Base-by-base conservation (phyloP, 345 rosid species). In the Gossypium raimondii region DNA sequence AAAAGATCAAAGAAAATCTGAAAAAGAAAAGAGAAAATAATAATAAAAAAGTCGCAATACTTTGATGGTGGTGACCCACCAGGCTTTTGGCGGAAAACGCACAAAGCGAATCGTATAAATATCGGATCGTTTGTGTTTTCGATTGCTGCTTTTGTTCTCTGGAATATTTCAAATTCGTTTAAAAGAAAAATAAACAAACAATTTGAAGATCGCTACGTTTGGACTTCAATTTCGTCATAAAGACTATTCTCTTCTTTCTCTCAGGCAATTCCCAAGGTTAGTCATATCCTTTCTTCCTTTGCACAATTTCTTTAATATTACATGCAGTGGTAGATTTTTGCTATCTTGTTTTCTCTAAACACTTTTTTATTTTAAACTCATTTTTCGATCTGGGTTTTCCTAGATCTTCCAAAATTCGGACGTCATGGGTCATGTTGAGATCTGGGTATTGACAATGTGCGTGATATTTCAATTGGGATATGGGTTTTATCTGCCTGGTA, bases 401-500 rank as follows among this genome's bases (percentile, higher is more conserved):
- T 83, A 79, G 94, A 88, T 89, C 94, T 68, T 89, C 53, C 69
- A 34, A 73, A 38, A 50, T 59, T 74, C 87, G 89, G 82, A 75
- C 27, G 80, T 71, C 53, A 77, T 73, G 61, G 68, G 75, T 74
- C 76, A 59, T 62, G 74, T 84, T 53, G 75, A 78, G 86, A 81
- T 90, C 88, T 88, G 87, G 86, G 80, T 81, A 25, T 67, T 84
- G 78, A 70, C 73, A 59, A 57, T 87, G 67, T 72, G 61, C 57
- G 6, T 84, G 73, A 50, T 81, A 14, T 56, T 88, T 57, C 85
- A 79, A 76, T 77, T 77, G 18, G 85, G 82, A 25, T 55, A 71
- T 68, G 91, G 89, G 51, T 90, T 79, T 80, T 90, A 90, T 79
- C 84, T 88, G 56, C 90, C 92, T 6, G 89, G 94, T 59, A 90